Evolutionary conservation across 2,329 filamentous ascomycete species (phyloP), one percentile per base, ranked within the genome.

Genomic region (Leptosphaerulina australis): DNA sequence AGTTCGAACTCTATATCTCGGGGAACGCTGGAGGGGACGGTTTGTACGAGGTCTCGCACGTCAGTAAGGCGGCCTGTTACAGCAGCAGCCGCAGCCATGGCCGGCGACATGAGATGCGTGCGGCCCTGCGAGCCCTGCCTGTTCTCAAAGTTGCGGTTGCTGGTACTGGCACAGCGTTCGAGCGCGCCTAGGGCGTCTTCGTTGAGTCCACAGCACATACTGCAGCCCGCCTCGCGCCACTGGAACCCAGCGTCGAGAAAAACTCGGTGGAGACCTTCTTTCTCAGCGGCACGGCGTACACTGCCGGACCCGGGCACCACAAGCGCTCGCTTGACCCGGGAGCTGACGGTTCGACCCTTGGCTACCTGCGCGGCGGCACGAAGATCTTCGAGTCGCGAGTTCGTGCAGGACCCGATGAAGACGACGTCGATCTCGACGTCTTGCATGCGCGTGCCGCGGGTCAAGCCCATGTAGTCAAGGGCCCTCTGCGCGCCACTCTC

Each of bases 171-270:
- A 71, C 93, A 97, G 64, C 92, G 87, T 77, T 97, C 92, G 72
- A 88, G 83, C 44, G 92, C 91, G 2, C 90, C 85, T 39, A 97
- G 83, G 59, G 97, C 96, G 73, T 97, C 92, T 0, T 93, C 92
- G 80, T 97, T 97, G 93, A 97, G 97, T 71, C 92, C 92, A 50
- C 97, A 82, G 71, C 93, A 97, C 93, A 97, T 97, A 56, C 89
- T 94, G 82, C 92, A 97, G 38, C 92, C 92, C 58, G 92, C 92
- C 78, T 97, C 92, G 69, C 92, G 85, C 92, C 92, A 97, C 74
- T 97, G 92, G 62, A 97, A 97, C 5, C 93, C 93, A 37, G 93
- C 91, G 55, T 95, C 90, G 6, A 78, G 67, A 75, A 97, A 97
- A 68, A 96, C 88, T 78, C 90, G 89, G 76, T 97, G 90, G 4